Conservation (phyloP, 2,329 filamentous ascomycete genomes). For the Coniochaeta sp. region DNA sequence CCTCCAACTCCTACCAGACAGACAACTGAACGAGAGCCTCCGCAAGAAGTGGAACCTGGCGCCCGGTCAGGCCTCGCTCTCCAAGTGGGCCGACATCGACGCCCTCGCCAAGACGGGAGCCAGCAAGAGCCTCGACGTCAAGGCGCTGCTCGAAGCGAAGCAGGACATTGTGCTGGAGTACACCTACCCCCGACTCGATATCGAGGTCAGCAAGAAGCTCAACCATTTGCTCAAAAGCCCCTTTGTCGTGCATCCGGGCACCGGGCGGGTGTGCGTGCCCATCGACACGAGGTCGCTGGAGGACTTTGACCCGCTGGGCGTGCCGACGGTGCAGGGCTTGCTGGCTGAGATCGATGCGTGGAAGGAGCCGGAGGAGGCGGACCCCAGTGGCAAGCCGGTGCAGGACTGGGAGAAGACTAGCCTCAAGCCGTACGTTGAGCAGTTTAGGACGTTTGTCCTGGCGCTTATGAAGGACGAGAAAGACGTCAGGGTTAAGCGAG, state of each 20-base stretch:
- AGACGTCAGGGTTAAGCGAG: conserved; percentile 46
- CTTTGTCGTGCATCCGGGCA: conserved; percentile 93
- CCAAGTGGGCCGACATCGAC: conserved; percentile 95
- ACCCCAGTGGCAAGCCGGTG: conserved; percentile 31
- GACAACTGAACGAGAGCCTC: conserved; percentile 66
- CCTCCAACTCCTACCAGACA: conserved; percentile 78
- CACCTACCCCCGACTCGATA: conserved; percentile 93
- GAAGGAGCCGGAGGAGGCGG: conserved; percentile 39
- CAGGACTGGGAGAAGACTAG: conserved; percentile 97
- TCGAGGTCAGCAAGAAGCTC: conserved; percentile 93
- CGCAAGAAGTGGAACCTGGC: conserved; percentile 87
- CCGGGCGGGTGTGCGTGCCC: conserved; percentile 89
- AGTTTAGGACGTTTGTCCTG: conserved; percentile 76
- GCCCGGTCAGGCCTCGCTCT: conserved; percentile 65
- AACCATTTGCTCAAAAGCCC: conserved; percentile 97
- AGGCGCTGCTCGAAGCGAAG: conserved; percentile 76
- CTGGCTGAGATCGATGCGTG: conserved; percentile 82
- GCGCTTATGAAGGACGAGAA: conserved; percentile 70
- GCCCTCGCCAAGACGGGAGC: conserved; percentile 70
- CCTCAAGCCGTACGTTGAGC: conserved; percentile 85
- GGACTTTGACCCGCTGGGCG: conserved; percentile 76
- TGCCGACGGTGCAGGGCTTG: conserved; percentile 83
- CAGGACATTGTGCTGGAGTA: conserved; percentile 96
- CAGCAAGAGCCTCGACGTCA: conserved; percentile 64
- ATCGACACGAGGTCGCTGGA: conserved; percentile 72